Conservation (phyloP, 495 filamentous ascomycete species). For the Viridothelium virens region DNA sequence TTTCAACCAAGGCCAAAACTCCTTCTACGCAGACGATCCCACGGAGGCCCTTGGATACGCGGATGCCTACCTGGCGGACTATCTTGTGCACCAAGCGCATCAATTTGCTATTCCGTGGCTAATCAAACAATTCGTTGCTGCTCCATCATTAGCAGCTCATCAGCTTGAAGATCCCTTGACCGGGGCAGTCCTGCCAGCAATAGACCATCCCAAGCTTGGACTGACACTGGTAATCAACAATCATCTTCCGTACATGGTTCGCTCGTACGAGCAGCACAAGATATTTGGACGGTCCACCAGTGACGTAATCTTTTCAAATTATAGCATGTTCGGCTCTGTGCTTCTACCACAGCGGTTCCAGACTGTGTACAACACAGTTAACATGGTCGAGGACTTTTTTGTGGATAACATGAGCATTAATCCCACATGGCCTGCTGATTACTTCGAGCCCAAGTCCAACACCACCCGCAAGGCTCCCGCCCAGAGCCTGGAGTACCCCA, state of each 20-base stretch:
- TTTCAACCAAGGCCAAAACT: slow-evolving; percentile 17
- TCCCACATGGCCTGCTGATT: background rate
- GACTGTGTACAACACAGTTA: slow-evolving; percentile 11
- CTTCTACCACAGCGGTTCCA: slow-evolving; percentile 6
- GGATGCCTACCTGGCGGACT: slow-evolving; percentile 2
- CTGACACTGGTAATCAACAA: slow-evolving; percentile 8
- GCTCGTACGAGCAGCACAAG: slow-evolving; percentile 9
- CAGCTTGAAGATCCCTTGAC: background rate
- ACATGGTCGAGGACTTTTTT: slow-evolving; percentile 13
- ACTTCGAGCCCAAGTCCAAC: slow-evolving; percentile 1
- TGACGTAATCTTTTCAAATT: slow-evolving; percentile 14
- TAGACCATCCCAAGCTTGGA: background rate
- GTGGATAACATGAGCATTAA: slow-evolving; percentile 9
- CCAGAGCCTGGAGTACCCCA: slow-evolving; percentile 1
- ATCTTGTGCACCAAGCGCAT: slow-evolving; percentile 10
- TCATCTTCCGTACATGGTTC: slow-evolving; percentile 8
- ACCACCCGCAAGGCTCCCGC: background rate
- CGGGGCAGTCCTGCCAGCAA: background rate
- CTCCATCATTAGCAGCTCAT: background rate
- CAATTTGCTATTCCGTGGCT: slow-evolving; percentile 3
- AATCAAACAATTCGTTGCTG: background rate
- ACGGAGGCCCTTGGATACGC: slow-evolving; percentile 8
- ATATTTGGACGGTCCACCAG: slow-evolving; percentile 13
- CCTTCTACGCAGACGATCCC: background rate
- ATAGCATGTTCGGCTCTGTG: background rate